Percentiles rank a stretch among this genome's conserved stretches.
Evolutionary conservation across 164 flowering plant species (phyloP).

Genomic region (Chimonanthus salicifolius): DNA sequence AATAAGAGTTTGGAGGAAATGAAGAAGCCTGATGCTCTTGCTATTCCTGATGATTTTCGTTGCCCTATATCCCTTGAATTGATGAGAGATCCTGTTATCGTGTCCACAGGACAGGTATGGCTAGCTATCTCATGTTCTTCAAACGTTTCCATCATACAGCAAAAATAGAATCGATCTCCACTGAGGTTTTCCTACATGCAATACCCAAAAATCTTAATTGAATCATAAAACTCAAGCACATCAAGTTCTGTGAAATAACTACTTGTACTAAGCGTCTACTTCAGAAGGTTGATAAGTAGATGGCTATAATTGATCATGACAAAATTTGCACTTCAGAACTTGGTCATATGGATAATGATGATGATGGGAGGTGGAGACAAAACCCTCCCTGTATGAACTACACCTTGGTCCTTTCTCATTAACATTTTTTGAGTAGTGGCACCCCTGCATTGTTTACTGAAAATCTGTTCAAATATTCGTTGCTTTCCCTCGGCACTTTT

Average conservation of each 20-base stretch:
- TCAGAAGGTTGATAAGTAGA: neutral
- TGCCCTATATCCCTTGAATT: constrained; percentile 94
- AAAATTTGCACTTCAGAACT: too few relatives aligned
- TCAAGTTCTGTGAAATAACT: neutral
- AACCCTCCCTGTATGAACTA: too few relatives aligned
- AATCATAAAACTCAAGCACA: neutral
- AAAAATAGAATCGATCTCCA: neutral
- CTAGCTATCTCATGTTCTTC: neutral
- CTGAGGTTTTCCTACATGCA: neutral
- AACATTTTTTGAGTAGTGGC: too few relatives aligned
- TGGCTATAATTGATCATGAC: neutral
- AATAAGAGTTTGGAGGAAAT: constrained; percentile 28
- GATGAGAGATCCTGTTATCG: constrained; percentile 96
- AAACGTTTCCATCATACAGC: too few relatives aligned
- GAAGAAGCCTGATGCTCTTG: constrained; percentile 43
- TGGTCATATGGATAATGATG: too few relatives aligned
- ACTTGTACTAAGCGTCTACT: too few relatives aligned
- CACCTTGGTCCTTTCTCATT: too few relatives aligned
- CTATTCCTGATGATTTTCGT: constrained; percentile 72
- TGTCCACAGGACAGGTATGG: constrained; percentile 89
- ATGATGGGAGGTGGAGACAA: too few relatives aligned
- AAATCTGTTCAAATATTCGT: too few relatives aligned
- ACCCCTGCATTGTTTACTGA: too few relatives aligned
- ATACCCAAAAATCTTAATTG: neutral
- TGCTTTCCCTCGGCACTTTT: too few relatives aligned